Evolutionary conservation across 371 early-diverging fungal species (phyloP), one percentile per base, ranked within the genome.

Genomic region (Coemansia sp.): DNA sequence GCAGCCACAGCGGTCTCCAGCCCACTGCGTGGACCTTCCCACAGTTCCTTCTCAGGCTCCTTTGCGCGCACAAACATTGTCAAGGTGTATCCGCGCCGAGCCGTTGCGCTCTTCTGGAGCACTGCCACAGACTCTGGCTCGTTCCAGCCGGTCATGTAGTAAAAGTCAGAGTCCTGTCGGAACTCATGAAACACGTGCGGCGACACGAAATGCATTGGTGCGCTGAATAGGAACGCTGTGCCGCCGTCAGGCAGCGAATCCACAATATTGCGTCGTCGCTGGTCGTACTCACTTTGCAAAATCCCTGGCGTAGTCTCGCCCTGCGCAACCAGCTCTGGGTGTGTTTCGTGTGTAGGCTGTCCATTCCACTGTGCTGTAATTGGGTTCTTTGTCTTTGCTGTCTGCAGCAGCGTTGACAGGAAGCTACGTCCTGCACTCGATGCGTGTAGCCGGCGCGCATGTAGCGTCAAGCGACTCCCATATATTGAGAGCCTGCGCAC

Each of bases 111-210:
- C 87, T 89, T 67, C 68, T 72, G 66, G 61, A 95, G 71, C n/a
- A 94, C 80, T 62, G 87, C 70, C 8, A 88, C 89, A 1, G 91
- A 84, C 69, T 95, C 92, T 0, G 96, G 97, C 78, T 96, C 95
- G 80, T 94, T 90, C 73, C 94, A 92, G 29, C 97, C 95, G 48
- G 85, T 80, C 37, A 97, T 79, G 70, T 95, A 96, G 69, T 88
- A 88, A 63, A 96, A 87, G 69, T 96, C 92, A 5, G 95, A 93
- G 63, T 90, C 86, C 77, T 96, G 97, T 66, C 95, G 93, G 69
- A 94, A 98, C n/a, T 89, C 90, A 73, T 96, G 93, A 66, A 97
- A 97, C 58, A 97, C 93, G 61, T 92, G 92, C 64, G 92, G 88
- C 68, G 95, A 89, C 80, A 89, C 87, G 75, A 92, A 97, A n/a